Evolutionary conservation across 1,139 yeast genomes (phyloP).

Genomic region (Nakaseomyces nivariensis): DNA sequence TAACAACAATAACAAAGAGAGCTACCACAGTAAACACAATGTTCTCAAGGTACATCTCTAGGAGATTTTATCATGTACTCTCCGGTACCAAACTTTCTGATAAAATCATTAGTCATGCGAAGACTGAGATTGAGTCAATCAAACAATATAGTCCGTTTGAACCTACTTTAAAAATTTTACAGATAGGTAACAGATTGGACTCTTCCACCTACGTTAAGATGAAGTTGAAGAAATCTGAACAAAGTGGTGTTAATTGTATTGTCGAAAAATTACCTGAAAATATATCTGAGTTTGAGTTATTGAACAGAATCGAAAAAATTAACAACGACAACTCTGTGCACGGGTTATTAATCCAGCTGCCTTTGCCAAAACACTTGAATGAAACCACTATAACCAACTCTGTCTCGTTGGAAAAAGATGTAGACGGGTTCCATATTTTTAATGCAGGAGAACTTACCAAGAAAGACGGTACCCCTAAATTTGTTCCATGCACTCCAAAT

Average conservation of each 20-base stretch:
- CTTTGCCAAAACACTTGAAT: constrained; percentile 60
- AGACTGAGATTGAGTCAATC: constrained; percentile 41
- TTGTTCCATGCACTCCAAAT: constrained; percentile 73
- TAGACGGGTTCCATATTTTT: constrained; percentile 68
- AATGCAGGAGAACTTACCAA: constrained; percentile 71
- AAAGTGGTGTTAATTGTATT: constrained; percentile 53
- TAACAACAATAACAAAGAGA: no score
- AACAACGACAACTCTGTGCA: constrained; percentile 57
- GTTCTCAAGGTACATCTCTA: background rate
- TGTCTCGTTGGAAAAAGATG: constrained; percentile 61
- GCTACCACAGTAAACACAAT: background rate
- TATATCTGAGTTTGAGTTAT: constrained; percentile 46
- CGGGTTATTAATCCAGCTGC: constrained; percentile 65
- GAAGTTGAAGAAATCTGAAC: constrained; percentile 62
- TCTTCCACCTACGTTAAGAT: constrained; percentile 68
- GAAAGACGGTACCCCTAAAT: constrained; percentile 59
- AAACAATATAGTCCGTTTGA: constrained; percentile 44
- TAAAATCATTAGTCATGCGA: constrained; percentile 30
- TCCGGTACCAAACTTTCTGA: constrained; percentile 34
- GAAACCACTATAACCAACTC: constrained; percentile 61
- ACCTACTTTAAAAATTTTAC: constrained; percentile 61
- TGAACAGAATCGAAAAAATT: constrained; percentile 45
- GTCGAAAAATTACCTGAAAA: constrained; percentile 48
- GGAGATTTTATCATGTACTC: constrained; percentile 27
- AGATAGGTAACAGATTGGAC: constrained; percentile 69